Base-by-base conservation (phyloP, 2,329 filamentous ascomycete species). In the Penicillium thymicola region DNA sequence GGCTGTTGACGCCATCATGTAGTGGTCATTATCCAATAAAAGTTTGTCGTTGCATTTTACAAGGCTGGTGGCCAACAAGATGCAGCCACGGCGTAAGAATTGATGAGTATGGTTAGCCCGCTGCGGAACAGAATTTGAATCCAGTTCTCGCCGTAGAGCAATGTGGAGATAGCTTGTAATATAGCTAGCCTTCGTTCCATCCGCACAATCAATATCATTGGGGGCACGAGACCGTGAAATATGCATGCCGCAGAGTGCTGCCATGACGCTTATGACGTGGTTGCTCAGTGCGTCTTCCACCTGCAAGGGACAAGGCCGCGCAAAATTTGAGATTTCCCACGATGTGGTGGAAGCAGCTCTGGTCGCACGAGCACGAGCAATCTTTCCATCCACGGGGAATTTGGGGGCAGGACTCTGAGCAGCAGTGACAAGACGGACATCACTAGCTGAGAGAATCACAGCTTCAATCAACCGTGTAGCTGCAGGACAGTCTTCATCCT, bases 271-370 rank as follows among this genome's bases (percentile, higher is more conserved):
- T 14, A 68, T 64, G 32, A 68, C 57, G 25, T 75, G 68, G 51
- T 75, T 75, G 63, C 65, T 74, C 4, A 75, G 54, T 6, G 72
- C 72, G 55, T 75, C 71, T 54, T 72, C 65, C 23, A 75, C 67
- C 2, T 64, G 69, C 16, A 73, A 49, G 23, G 72, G 71, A 40
- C 71, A 75, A 18, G 57, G 56, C 9, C 54, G 56, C 16, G 59
- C 47, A 43, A 52, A 32, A 32, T 58, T 51, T 8, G 44, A 32
- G 11, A 46, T 34, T 23, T 32, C 46, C 18, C 46, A 46, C 16
- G 54, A 13, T 14, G 59, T 58, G n/a, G 32, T 49, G 8, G 56
- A 54, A n/a, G 63, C 65, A 36, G 59, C 49, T 23, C 68, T 62
- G 13, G 66, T 67, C 18, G 51, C 55, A 51, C 58, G 62, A 4